These are phyloP conservation scores for Gloeopeniophorella convolvens DNA, from an alignment of 768 basidiomycete genomes.

Conservation along the genomic window DNA sequence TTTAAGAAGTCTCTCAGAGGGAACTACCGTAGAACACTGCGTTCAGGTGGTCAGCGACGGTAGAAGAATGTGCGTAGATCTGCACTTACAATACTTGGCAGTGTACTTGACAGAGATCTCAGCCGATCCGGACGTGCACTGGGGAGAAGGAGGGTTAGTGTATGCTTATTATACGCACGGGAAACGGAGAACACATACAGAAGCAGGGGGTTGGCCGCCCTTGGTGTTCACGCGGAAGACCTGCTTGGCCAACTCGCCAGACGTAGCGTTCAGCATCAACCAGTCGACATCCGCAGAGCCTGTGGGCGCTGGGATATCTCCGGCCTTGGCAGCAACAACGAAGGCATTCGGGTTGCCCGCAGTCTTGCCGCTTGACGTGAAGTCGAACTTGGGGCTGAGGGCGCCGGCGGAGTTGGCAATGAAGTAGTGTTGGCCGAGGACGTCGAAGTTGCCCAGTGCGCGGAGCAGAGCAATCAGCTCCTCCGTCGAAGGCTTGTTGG, in stretches of 20 bases:
- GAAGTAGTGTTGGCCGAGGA: slow-evolving; percentile 16
- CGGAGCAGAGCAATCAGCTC: neutral
- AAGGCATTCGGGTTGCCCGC: slow-evolving; percentile 6
- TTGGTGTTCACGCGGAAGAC: slow-evolving; percentile 14
- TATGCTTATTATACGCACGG: neutral
- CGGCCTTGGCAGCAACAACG: slow-evolving; percentile 5
- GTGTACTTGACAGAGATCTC: slow-evolving; percentile 9
- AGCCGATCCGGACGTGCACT: slow-evolving; percentile 10
- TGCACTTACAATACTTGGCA: slow-evolving; percentile 15
- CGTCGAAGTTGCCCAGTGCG: neutral
- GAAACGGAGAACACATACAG: neutral
- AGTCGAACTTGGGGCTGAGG: slow-evolving; percentile 8
- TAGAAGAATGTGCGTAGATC: neutral
- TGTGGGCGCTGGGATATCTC: slow-evolving; percentile 3
- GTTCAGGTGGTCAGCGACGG: neutral
- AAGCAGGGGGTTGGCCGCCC: slow-evolving; percentile 9
- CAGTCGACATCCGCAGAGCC: slow-evolving; percentile 4
- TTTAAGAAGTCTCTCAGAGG: no score
- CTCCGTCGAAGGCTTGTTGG: neutral
- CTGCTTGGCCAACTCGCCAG: neutral
- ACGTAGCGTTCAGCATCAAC: neutral
- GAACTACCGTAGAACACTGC: slow-evolving; percentile 1
- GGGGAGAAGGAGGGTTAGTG: neutral
- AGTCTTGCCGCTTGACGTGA: neutral
- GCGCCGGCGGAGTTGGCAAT: neutral